Evolutionary conservation across 345 rosid genomes (phyloP).

Genomic region (Abelmoschus esculentus): DNA sequence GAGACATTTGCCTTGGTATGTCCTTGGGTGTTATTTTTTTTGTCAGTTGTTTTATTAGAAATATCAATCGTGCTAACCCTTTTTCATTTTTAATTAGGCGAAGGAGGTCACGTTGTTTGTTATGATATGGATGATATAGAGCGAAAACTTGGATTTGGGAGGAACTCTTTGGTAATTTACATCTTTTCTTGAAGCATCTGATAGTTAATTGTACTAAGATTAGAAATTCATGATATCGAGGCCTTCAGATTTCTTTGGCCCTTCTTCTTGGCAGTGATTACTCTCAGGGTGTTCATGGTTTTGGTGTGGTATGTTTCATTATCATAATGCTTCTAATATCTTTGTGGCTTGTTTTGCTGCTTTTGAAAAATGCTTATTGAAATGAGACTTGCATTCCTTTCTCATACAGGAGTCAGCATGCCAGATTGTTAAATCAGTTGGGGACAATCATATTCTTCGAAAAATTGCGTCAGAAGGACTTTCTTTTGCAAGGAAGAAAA

Average conservation of each 20-base stretch:
- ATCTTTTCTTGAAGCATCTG: constrained; percentile 14
- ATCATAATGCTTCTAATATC: constrained; percentile 14
- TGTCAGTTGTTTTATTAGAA: constrained; percentile 3
- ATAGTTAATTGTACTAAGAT: not conserved
- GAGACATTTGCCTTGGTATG: constrained; percentile 85
- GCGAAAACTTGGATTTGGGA: constrained; percentile 77
- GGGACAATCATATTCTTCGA: constrained; percentile 58
- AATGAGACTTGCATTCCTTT: constrained; percentile 7
- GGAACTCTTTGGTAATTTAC: constrained; percentile 75
- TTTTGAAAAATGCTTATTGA: not conserved
- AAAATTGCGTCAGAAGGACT: constrained; percentile 47
- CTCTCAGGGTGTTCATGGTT: constrained; percentile 71
- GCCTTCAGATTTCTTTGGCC: constrained; percentile 65
- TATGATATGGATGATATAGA: constrained; percentile 90
- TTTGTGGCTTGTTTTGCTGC: not conserved
- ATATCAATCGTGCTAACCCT: constrained; percentile 13
- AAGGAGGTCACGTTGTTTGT: constrained; percentile 74
- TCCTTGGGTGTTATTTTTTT: constrained; percentile 6
- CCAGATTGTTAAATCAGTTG: constrained; percentile 59
- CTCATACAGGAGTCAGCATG: constrained; percentile 70
- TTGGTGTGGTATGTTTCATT: constrained; percentile 56
- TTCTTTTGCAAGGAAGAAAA: constrained; percentile 41
- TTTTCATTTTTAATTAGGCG: constrained; percentile 44
- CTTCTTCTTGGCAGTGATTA: constrained; percentile 92
- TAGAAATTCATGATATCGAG: constrained; percentile 3